phyloP scores from a whole-genome alignment of 306 rosid species.

The Biancaea sappan region DNA sequence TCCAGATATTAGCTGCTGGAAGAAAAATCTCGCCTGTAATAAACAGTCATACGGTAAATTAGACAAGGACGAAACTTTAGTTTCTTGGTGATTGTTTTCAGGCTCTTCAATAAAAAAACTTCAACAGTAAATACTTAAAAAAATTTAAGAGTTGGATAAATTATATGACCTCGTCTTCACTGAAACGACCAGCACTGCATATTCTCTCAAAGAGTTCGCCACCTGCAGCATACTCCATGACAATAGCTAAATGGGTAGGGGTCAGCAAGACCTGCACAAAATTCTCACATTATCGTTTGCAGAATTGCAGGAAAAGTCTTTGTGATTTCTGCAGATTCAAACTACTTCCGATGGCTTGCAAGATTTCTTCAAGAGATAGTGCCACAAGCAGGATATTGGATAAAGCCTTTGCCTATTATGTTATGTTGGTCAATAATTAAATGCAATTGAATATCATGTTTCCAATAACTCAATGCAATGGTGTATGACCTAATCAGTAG shows the following conservation, averaged over 20 bases:
- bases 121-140: too few relatives aligned
- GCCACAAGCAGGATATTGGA: not conserved
- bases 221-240: constrained; percentile 96
- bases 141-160: not conserved
- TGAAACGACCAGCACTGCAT: constrained; percentile 77
- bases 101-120: too few relatives aligned
- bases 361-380: not conserved
- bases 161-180: constrained; percentile 81
- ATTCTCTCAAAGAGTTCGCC: constrained; percentile 89
- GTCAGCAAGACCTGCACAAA: constrained; percentile 75
- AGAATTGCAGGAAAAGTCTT: not conserved
- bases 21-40: constrained; percentile 92
- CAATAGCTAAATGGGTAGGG: constrained; percentile 85
- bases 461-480: not conserved
- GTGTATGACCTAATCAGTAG: not conserved
- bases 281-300: constrained; percentile 7
- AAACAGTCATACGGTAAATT: constrained; percentile 10
- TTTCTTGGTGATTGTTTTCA: too few relatives aligned
- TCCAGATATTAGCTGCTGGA: constrained; percentile 96
- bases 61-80: not conserved
- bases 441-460: not conserved
- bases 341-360: constrained; percentile 1
- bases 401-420: not conserved
- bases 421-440: not conserved
- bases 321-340: constrained; percentile 24